A percentile compares a stretch with the other conserved stretches of the same genome.
Conservation (phyloP, 83 land plant genomes). For the Diphasiastrum complanatum region DNA sequence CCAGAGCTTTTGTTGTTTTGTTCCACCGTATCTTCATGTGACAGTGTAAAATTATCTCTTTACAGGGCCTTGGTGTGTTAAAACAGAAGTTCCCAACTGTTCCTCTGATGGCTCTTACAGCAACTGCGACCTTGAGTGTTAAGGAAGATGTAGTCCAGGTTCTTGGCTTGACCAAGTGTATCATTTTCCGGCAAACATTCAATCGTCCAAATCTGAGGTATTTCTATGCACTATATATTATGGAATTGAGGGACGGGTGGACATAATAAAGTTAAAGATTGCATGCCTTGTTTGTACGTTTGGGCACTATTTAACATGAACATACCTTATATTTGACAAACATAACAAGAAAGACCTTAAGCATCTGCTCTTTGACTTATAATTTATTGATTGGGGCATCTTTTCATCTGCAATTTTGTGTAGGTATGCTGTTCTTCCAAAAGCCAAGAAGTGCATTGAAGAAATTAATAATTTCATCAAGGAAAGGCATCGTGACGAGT, state of each 20-base stretch:
- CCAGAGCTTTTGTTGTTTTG: too few species aligned
- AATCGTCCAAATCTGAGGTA: slow-evolving; percentile 89
- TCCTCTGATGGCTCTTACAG: slow-evolving; percentile 87
- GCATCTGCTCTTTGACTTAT: neutral
- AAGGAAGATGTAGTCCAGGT: slow-evolving; percentile 99
- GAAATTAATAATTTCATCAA: slow-evolving; percentile 87
- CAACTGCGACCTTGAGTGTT: slow-evolving; percentile 93
- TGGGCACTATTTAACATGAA: too few species aligned
- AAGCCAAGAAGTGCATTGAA: slow-evolving; percentile 84
- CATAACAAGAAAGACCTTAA: neutral
- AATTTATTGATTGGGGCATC: neutral
- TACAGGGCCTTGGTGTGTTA: slow-evolving; percentile 82
- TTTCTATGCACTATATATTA: too few species aligned
- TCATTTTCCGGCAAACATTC: slow-evolving; percentile 87
- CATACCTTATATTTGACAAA: too few species aligned
- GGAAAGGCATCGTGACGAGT: slow-evolving; percentile 77
- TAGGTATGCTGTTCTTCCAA: slow-evolving; percentile 80
- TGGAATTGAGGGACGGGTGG: too few species aligned
- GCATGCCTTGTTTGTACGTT: too few species aligned
- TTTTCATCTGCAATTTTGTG: slow-evolving; percentile 3
- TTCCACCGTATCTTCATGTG: too few species aligned
- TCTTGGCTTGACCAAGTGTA: slow-evolving; percentile 73
- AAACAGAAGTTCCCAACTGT: slow-evolving; percentile 72
- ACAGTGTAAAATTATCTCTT: neutral
- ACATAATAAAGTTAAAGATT: too few species aligned